Percentiles rank a stretch among this genome's conserved stretches.
phyloP scores from a whole-genome alignment of 176 grass and related monocot species.

The Bromus sterilis region DNA sequence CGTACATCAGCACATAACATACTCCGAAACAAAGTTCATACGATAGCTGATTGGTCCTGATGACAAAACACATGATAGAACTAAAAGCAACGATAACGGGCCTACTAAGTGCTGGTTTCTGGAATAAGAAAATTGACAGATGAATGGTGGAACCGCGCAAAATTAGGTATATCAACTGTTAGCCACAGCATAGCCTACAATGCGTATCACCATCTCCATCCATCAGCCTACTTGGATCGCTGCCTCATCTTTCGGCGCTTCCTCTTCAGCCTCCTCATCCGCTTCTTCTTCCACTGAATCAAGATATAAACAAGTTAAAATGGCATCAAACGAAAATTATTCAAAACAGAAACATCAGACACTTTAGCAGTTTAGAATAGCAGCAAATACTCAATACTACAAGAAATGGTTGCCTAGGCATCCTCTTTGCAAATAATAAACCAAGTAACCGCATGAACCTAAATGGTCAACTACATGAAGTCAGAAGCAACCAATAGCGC shows the following conservation, averaged over 20 bases:
- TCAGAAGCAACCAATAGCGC: not conserved
- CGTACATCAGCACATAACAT: conserved; percentile 21
- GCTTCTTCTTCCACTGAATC: conserved; percentile 99
- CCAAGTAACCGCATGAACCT: no score
- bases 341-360: not conserved
- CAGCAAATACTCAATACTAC: not conserved
- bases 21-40: conserved; percentile 27
- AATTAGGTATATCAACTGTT: not conserved
- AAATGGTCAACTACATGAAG: no score
- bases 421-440: not conserved
- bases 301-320: not conserved
- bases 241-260: conserved; percentile 99
- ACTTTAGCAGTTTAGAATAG: no score
- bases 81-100: conserved; percentile 6
- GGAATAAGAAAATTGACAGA: conserved; percentile 17
- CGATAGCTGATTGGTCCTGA: not conserved
- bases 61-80: conserved; percentile 19
- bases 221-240: conserved; percentile 73
- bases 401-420: not conserved
- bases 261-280: conserved; percentile 97
- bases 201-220: not conserved
- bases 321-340: no score
- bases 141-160: not conserved
- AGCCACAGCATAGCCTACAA: not conserved
- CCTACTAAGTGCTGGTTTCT: conserved; percentile 27